Conservation (phyloP, 306 rosid species). For the Lathyrus aphaca region DNA sequence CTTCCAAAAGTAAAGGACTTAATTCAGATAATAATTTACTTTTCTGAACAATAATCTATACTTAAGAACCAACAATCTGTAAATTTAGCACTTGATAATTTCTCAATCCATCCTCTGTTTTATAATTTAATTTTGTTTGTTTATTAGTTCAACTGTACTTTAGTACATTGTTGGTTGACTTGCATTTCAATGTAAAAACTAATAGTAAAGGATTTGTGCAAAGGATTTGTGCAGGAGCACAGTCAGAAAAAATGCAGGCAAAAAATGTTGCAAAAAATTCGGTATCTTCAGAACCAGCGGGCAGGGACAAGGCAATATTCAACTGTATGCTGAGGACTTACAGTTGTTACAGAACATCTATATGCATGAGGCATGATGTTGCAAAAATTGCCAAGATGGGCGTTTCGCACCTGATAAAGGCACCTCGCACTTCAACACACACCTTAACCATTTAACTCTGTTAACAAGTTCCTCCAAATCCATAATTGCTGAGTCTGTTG, state of each 20-base stretch:
- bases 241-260: neutral
- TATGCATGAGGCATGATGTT: constrained; percentile 43
- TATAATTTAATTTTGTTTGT: too few relatives aligned
- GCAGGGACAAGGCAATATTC: neutral
- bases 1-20: too few relatives aligned
- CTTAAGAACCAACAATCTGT: too few relatives aligned
- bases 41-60: too few relatives aligned
- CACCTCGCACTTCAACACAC: constrained; percentile 49
- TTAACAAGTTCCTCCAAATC: constrained; percentile 83
- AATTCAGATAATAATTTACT: too few relatives aligned
- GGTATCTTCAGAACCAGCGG: neutral
- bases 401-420: constrained; percentile 42
- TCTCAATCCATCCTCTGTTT: too few relatives aligned
- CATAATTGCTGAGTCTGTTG: constrained; percentile 62
- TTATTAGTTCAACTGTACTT: too few relatives aligned
- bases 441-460: constrained; percentile 70
- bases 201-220: neutral
- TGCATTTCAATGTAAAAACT: neutral
- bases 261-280: too few relatives aligned
- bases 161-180: neutral
- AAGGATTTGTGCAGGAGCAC: neutral
- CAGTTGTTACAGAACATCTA: constrained; percentile 24
- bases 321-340: constrained; percentile 29
- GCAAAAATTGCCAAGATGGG: constrained; percentile 62
- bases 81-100: too few relatives aligned